Base-by-base conservation (phyloP, 2,329 filamentous ascomycete species). In the Claviceps spartinae region DNA sequence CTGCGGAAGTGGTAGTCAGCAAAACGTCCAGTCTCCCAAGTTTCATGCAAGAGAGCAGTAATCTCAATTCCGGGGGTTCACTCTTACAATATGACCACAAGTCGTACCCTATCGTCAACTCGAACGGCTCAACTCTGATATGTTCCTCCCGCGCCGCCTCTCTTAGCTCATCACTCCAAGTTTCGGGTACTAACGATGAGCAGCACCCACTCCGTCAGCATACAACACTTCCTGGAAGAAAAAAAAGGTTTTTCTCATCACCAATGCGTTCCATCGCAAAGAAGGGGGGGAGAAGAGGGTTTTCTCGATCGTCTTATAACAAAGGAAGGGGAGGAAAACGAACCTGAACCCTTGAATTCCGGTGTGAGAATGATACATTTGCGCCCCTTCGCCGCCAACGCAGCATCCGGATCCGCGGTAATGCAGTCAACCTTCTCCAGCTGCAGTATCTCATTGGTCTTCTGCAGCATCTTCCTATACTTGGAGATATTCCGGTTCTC, bases 1-100 rank as follows among this genome's bases (percentile, higher is more conserved):
- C 84, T 86, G 24, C 34, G 26, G 16, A 44, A 26, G 22, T 7
- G 13, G 13, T 13, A 24, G 13, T 7, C 6, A 16, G 24, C 14
- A 14, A 44, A 44, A 26, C 22, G 13, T 20, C 13, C 22, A 24
- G 22, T 44, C 11, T 24, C 16, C 13, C 42, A 16, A 13, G 42
- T 13, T 18, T 26, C 16, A 5, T 5, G 16, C 8, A 24, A 44
- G 42, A 14, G 13, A 26, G 11, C 20, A 26, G 16, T 4, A 44
- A 44, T 13, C 13, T 13, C 41, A 18, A 2, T 13, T 43, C 4
- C 9, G 18, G 41, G 30, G 13, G 16, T 7, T 56, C 42, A n/a
- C 26, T 65, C 76, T 59, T 75, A 86, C 85, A 74, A 65, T 94
- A 91, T 49, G 74, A 84, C 88, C 89, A 97, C 68, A 90, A 83